Base-by-base conservation (phyloP, 2,329 filamentous ascomycete genomes). In the Phyllosticta paracitricarpa region DNA sequence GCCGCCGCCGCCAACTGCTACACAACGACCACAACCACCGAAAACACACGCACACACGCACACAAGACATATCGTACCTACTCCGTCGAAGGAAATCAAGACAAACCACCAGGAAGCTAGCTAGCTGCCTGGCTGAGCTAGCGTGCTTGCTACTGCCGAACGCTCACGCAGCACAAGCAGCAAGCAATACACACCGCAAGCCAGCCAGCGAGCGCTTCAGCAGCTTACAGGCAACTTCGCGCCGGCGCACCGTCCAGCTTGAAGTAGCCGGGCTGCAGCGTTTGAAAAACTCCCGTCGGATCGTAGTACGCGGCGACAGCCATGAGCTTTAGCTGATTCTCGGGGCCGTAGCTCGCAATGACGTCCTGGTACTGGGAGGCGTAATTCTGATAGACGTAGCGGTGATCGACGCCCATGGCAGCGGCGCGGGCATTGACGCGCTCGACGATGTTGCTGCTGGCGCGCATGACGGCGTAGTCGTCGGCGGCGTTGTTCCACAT, bases 321-420 rank as follows among this genome's bases (percentile, higher is more conserved):
- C 61, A 68, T 67, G 65, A 79, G 60, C 30, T 64, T 69, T 26
- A 65, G 59, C 48, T 71, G 64, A 56, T 75, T 79, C 8, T 62
- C 66, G n/a, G 62, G 54, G 1, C 78, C 77, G 63, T 79, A 81
- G 33, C 74, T 72, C 4, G 67, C 62, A 51, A 80, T 65, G 1
- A 76, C 72, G 63, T 75, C 71, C 65, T 81, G 76, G 61, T 69
- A 75, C 66, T 71, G 69, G 59, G 71, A 71, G 6, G 78, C 78
- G 62, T 80, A 79, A 65, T 80, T 81, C 73, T 79, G 76, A 64
- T 79, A 80, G 25, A 78, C 64, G 61, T 71, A 80, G 33, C 68
- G 61, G 12, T 69, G 64, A 33, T 64, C 63, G 4, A 76, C 35
- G 0, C 70, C 70, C 40, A 66, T 64, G 19, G 17, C 28, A 9